Evolutionary conservation across 176 grass and related monocot species (phyloP), one percentile per base, ranked within the genome.

Genomic region (Tillandsia leiboldiana): DNA sequence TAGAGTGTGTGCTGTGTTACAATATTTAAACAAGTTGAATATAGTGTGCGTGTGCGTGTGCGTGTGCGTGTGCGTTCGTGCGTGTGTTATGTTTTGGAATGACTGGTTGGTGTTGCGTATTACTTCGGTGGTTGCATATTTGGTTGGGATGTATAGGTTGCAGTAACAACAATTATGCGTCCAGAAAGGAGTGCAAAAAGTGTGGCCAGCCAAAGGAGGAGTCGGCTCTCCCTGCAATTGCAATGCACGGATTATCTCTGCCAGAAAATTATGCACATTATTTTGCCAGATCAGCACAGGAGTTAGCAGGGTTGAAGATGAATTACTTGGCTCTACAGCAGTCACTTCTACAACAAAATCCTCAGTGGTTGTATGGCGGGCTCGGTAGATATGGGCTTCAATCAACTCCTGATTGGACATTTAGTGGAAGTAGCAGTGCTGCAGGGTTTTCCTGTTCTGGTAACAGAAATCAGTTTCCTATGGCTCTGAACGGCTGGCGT

Each of bases 131-230:
- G 77, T 79, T 84, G 59, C 78, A 80, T 75, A 81, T 77, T 70
- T 90, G 77, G 79, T 91, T 85, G 85, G 73, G 83, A 87, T 92
- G 51, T 77, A 59, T 90, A 99, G 94, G 94, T 87, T 99, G 94
- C 84, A 99, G 94, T 87, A 99, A 99, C 82, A 99, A 99, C 81
- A 99, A 99, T 85, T 99, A 99, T 90, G 94, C 94, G 75, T 99
- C 94, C 77, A 99, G 94, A 99, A 89, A 91, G 77, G 81, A 89
- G 70, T 99, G 94, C 81, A 99, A 99, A 87, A 99, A 99, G 68
- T 99, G 94, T 71, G 79, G 85, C 75, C 84, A 92, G 50, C 65
- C 89, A 23, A 99, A 92, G 90, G 94, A 99, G 71, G 89, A 99
- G 87, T 89, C 84, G 47, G 94, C 94, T 66, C 80, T 97, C 79